These are phyloP conservation scores for Lagenaria siceraria DNA, from an alignment of 306 rosid species.

Conservation along the genomic window DNA sequence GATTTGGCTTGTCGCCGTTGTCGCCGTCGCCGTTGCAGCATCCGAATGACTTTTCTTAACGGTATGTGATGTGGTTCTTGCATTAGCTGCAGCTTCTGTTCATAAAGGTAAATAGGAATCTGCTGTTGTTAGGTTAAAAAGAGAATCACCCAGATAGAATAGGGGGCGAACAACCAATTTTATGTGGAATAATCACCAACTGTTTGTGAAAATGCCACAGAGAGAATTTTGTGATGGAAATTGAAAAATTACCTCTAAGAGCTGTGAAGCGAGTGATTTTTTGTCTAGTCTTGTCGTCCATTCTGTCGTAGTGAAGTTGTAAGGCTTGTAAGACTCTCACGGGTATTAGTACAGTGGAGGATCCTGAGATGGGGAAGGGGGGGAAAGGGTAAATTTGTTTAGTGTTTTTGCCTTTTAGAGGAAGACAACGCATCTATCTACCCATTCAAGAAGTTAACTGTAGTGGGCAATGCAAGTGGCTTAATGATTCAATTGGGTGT, in stretches of 20 bases:
- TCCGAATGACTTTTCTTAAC: constrained; percentile 21
- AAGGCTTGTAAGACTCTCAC: constrained; percentile 87
- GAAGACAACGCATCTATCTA: not conserved
- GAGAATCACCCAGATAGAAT: not conserved
- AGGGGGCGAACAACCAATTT: not conserved
- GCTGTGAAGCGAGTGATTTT: constrained; percentile 27
- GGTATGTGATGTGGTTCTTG: constrained; percentile 25
- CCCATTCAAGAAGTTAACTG: not conserved
- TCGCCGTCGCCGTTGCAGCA: constrained; percentile 3
- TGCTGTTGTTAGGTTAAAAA: not conserved
- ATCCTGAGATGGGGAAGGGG: constrained; percentile 13
- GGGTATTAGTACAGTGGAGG: constrained; percentile 70
- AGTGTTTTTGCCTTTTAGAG: not conserved
- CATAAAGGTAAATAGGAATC: not conserved
- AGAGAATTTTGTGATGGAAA: not conserved
- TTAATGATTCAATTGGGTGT: not conserved
- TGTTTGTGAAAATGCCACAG: not conserved
- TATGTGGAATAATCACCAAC: not conserved
- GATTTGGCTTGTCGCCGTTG: constrained; percentile 16
- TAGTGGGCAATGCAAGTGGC: not conserved
- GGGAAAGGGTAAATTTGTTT: not conserved
- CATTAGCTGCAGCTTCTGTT: constrained; percentile 24
- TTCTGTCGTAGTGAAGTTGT: constrained; percentile 65
- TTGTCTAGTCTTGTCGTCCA: constrained; percentile 33
- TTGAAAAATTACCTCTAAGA: constrained; percentile 28